Evolutionary conservation across 148 eudicot species (phyloP), one percentile per base, ranked within the genome.

Genomic region (Rhododendron kiyosumense): DNA sequence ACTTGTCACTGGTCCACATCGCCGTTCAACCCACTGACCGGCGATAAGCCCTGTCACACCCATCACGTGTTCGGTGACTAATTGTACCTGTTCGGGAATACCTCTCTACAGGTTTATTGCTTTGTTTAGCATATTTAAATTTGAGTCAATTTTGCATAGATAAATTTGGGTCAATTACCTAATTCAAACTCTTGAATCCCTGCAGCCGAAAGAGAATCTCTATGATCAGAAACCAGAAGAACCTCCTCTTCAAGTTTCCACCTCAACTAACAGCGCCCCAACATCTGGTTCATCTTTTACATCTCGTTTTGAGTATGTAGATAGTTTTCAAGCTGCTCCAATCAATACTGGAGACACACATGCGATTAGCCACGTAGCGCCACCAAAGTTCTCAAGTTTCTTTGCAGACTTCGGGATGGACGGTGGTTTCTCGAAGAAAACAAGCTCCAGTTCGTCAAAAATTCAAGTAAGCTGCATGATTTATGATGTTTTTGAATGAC

Each of bases 211-310:
- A 88, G 99, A 94, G 88, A 91, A 87, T 89, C 97, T 97, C 59
- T 97, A 97, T 89, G 99, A 97, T 61, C 99, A 97, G 87, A 97
- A 94, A 89, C 99, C 98, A 48, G 99, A 95, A 89, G 99, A 94
- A 84, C 89, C 88, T 82, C 94, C 95, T 80, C 91, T 87, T 61
- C 95, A 94, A 89, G 92, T 93, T 92, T 88, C 94, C 43, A 90
- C 90, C 82, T 87, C 96, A 36, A 89, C 93, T 86, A 91, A 89
- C 87, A 89, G 85, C 81, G 77, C 93, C 6, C 77, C 93, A 14
- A 65, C 90, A 30, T 85, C 80, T 85, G 92, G 93, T 85, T 81
- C 95, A 83, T 92, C 99, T 36, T 90, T 91, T 78, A 75, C 95
- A 48, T 93, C 99, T 67, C 95, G 98, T 41, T 97, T 97, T 73